A percentile compares a stretch with the other conserved stretches of the same genome.
These are phyloP conservation scores for Orbilia quercus DNA, from an alignment of 2,329 filamentous ascomycete species.

Conservation along the genomic window DNA sequence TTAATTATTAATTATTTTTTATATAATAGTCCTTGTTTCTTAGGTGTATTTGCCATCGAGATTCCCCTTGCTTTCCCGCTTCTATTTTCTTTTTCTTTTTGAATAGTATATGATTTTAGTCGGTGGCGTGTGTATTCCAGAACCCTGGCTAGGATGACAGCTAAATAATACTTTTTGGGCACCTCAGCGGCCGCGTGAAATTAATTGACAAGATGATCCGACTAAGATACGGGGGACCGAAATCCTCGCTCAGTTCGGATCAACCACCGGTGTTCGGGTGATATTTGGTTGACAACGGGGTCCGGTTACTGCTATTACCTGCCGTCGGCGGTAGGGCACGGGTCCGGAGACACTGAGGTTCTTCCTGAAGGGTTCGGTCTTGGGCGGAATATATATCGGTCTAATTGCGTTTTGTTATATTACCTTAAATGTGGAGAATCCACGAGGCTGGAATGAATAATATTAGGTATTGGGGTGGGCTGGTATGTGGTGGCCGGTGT, in stretches of 20 bases:
- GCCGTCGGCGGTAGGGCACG: slow-evolving; percentile 1
- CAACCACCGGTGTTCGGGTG: slow-evolving; percentile 1
- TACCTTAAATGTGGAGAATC: slow-evolving; percentile 1
- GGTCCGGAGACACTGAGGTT: neutral
- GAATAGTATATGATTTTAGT: neutral
- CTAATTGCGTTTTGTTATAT: neutral
- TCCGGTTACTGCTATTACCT: neutral
- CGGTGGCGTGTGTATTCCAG: slow-evolving; percentile 15
- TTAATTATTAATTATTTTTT: too few species aligned
- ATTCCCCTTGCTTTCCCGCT: too few species aligned
- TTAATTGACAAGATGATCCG: slow-evolving; percentile 31
- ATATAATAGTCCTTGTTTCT: slow-evolving; percentile 8
- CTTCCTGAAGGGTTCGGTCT: neutral
- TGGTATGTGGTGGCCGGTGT: slow-evolving; percentile 5
- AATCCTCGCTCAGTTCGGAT: slow-evolving; percentile 2
- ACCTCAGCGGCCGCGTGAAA: neutral
- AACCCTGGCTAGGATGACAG: slow-evolving; percentile 4
- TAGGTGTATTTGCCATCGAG: slow-evolving; percentile 17
- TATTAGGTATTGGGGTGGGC: too few species aligned
- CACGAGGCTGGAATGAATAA: slow-evolving; percentile 6
- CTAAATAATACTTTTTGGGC: neutral
- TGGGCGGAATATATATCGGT: neutral
- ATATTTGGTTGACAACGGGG: slow-evolving; percentile 1
- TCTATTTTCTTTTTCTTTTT: too few species aligned
- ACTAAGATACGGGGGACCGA: slow-evolving; percentile 19